Conservation (phyloP, 208 protist species). For the Acanthamoeba healyi region DNA sequence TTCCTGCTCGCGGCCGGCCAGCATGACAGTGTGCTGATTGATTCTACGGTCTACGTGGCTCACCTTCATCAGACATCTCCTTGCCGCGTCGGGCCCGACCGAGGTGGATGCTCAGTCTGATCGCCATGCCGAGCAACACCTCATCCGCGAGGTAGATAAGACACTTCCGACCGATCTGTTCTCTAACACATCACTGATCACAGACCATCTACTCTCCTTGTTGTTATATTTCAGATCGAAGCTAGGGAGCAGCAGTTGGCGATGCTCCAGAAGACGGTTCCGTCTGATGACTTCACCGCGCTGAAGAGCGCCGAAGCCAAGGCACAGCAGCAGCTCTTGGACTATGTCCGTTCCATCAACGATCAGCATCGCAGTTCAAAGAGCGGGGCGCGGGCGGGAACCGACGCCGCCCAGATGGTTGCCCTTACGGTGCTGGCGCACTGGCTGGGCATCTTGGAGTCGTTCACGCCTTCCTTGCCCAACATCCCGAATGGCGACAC, state of each 20-base stretch:
- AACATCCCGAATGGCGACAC: not conserved
- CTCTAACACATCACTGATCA: too few species aligned
- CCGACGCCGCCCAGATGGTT: not conserved
- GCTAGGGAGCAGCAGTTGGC: constrained; percentile 15
- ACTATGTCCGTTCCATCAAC: constrained; percentile 1
- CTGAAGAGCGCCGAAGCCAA: not conserved
- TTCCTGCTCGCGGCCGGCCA: not conserved
- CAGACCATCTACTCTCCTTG: not conserved
- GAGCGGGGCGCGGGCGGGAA: not conserved
- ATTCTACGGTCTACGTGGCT: not conserved
- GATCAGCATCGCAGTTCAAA: not conserved
- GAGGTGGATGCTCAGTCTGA: not conserved
- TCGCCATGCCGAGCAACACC: not conserved
- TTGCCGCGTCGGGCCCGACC: not conserved
- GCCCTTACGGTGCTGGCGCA: not conserved
- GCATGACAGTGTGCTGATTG: not conserved
- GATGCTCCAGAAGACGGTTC: not conserved
- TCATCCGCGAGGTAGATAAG: not conserved
- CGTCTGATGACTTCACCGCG: not conserved
- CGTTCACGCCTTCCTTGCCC: not conserved
- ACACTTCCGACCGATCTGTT: too few species aligned
- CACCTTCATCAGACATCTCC: not conserved
- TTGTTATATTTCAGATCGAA: constrained; percentile 52
- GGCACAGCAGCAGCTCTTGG: not conserved
- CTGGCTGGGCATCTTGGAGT: not conserved